Evolutionary conservation across 495 filamentous ascomycete genomes (phyloP), one percentile per base, ranked within the genome.

Genomic region (Podospora pseudoanserina): DNA sequence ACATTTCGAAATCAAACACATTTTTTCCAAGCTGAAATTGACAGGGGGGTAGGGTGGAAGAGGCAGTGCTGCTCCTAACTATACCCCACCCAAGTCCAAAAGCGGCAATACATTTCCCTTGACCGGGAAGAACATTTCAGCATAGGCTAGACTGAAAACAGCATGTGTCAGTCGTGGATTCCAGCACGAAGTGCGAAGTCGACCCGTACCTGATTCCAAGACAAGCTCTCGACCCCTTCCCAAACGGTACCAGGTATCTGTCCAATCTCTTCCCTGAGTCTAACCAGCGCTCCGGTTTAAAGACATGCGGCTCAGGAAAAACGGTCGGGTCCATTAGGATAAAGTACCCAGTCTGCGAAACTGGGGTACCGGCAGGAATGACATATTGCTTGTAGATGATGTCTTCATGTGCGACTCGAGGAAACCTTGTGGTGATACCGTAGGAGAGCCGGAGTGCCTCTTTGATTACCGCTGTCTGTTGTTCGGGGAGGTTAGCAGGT

Each of bases 261-360:
- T 85, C 81, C 30, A 85, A 73, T 5, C 34, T 30, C 19, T 80
- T 73, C 4, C 60, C 67, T 15, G 76, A 73, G 4, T 70, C 67
- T 16, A 85, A 73, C 85, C 85, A 88, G 20, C 86, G 82, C 53
- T 84, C 79, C 0, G 86, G 85, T 18, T 76, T 65, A 70, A 86
- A 87, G 16, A 65, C 69, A 7, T 78, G 65, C 0, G 85, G 82
- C 13, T 85, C 73, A 1, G 84, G 80, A 67, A 85, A 88, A 54
- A 85, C 67, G 0, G 53, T 67, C 3, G 78, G 69, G 66, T 85
- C 74, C 53, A 74, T 76, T 20, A 83, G 76, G 55, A 84, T 76
- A 49, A 70, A 74, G 53, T 71, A 77, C 18, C 66, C 15, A 7
- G 73, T 73, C 67, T 76, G 65, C 16, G 70, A 71, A 0, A 75